Evolutionary conservation across 75 land plant genomes (phyloP).

Genomic region (Cryptomeria japonica): DNA sequence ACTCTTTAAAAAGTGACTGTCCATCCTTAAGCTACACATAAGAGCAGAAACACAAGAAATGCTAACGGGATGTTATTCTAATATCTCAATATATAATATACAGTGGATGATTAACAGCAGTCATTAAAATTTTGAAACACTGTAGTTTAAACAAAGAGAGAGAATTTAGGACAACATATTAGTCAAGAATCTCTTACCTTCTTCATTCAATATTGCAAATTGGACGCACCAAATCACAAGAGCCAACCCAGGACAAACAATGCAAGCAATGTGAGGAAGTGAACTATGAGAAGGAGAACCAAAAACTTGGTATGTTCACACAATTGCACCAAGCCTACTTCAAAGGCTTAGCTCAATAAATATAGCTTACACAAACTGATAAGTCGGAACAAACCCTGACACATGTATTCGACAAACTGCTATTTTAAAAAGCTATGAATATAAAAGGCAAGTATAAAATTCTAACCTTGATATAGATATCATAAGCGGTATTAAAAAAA

Average conservation of each 20-base stretch:
- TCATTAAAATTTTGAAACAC: neutral
- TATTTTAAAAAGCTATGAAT: neutral
- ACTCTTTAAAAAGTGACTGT: neutral
- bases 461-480: neutral
- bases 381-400: neutral
- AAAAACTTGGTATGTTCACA: neutral
- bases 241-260: neutral
- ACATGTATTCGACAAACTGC: neutral
- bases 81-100: neutral
- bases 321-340: neutral
- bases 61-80: neutral
- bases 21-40: neutral
- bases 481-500: neutral
- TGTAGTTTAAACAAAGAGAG: neutral
- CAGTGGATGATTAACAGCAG: neutral
- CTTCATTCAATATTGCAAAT: neutral
- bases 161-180: neutral
- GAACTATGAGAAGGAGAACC: neutral
- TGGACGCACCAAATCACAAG: neutral
- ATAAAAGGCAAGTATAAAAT: neutral
- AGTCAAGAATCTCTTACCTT: neutral
- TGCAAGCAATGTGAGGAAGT: neutral
- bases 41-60: neutral
- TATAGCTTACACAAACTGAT: neutral
- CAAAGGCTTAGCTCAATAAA: neutral